Evolutionary conservation across 2,329 filamentous ascomycete species (phyloP).

Genomic region (Hypomyces perniciosus): DNA sequence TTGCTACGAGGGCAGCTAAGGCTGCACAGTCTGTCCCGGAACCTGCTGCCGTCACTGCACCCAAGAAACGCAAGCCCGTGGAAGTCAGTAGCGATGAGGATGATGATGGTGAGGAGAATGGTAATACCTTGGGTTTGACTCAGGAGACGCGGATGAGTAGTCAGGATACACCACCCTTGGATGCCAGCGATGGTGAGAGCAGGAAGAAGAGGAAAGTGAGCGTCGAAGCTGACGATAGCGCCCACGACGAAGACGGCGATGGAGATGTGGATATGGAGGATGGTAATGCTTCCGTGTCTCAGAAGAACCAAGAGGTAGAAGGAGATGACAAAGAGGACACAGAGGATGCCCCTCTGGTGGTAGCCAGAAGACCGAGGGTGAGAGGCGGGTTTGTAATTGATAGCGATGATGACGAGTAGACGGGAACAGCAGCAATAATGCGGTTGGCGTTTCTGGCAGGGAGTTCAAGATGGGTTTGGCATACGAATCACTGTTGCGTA

Average conservation of each 20-base stretch:
- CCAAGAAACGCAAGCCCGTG: conserved; percentile 26
- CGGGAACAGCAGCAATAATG: no score
- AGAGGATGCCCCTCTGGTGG: conserved; percentile 20
- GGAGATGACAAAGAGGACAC: conserved; percentile 24
- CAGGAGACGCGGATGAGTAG: conserved; percentile 12
- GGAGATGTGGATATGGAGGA: conserved; percentile 26
- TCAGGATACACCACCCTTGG: conserved; percentile 23
- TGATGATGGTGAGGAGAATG: conserved; percentile 22
- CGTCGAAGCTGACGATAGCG: conserved; percentile 17
- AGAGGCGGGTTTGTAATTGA: conserved; percentile 52
- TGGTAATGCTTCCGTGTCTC: conserved; percentile 17
- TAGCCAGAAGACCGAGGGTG: conserved; percentile 37
- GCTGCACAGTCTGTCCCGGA: conserved; percentile 24
- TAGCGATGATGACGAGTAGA: conserved; percentile 51
- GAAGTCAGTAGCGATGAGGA: conserved; percentile 25
- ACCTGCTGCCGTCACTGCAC: neutral
- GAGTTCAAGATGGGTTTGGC: neutral
- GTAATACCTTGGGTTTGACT: conserved; percentile 18
- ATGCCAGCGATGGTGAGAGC: conserved; percentile 29
- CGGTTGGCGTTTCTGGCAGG: neutral
- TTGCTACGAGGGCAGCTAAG: conserved; percentile 48
- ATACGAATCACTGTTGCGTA: neutral
- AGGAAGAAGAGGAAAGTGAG: conserved; percentile 33
- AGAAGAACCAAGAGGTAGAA: neutral
- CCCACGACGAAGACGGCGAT: conserved; percentile 21